These are phyloP conservation scores for Stygiomarasmius scandens DNA, from an alignment of 1,284 basidiomycete species.

Conservation along the genomic window DNA sequence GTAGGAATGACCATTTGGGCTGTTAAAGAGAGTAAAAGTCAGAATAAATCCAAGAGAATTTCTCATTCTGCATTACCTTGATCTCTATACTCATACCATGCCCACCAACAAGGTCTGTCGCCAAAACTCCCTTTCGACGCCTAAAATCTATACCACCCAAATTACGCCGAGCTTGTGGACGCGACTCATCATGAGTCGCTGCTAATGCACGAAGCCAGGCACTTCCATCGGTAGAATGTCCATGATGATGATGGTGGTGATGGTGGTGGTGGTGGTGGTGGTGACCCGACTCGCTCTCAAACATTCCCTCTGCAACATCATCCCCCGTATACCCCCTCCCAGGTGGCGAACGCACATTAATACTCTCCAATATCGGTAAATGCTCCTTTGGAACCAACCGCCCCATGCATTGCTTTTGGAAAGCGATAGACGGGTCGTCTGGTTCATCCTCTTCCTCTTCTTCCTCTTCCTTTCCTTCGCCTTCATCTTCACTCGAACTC, in stretches of 20 bases:
- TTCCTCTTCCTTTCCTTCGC: constrained; percentile 12
- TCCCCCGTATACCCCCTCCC: background rate
- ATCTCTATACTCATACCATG: constrained; percentile 78
- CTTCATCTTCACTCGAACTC: constrained; percentile 6
- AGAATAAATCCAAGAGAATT: constrained; percentile 4
- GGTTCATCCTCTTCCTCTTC: constrained; percentile 38
- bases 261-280: background rate
- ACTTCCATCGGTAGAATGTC: background rate
- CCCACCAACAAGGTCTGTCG: constrained; percentile 72
- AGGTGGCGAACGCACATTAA: constrained; percentile 40
- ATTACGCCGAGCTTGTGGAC: constrained; percentile 57
- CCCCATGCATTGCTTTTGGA: constrained; percentile 62
- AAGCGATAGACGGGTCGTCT: constrained; percentile 64
- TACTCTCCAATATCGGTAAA: constrained; percentile 61
- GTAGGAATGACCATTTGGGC: constrained; percentile 96
- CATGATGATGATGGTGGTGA: background rate
- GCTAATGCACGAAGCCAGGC: constrained; percentile 39
- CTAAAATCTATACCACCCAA: constrained; percentile 61
- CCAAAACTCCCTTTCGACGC: constrained; percentile 64
- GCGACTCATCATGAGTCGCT: constrained; percentile 43
- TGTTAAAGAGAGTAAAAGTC: constrained; percentile 34
- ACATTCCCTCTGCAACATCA: background rate
- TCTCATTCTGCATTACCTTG: too few relatives aligned
- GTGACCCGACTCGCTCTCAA: too few relatives aligned
- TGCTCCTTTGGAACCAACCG: constrained; percentile 59